phyloP scores from a whole-genome alignment of 2,329 filamentous ascomycete genomes.

The Albifimbria verrucaria region DNA sequence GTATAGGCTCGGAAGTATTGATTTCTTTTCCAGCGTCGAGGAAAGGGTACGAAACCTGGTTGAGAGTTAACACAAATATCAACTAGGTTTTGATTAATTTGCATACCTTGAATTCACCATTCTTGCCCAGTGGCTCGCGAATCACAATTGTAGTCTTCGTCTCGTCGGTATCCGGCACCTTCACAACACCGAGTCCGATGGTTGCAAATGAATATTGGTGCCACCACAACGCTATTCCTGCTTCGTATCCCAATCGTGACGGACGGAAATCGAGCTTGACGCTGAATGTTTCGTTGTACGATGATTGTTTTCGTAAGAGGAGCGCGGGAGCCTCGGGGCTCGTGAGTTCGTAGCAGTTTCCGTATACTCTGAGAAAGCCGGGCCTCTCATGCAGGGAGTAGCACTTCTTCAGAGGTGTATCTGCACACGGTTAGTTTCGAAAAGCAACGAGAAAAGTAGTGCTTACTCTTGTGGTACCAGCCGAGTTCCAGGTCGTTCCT shows the following conservation, averaged over 20 bases:
- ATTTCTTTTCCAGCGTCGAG: neutral
- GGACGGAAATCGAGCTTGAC: slow-evolving; percentile 44
- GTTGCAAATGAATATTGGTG: slow-evolving; percentile 39
- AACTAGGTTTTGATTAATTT: neutral
- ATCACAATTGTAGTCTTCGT: slow-evolving; percentile 1
- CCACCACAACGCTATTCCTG: slow-evolving; percentile 53
- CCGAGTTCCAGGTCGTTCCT: slow-evolving; percentile 13
- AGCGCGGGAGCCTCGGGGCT: slow-evolving; percentile 49
- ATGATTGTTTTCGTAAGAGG: slow-evolving; percentile 51
- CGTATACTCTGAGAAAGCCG: slow-evolving; percentile 43
- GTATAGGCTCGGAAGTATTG: neutral
- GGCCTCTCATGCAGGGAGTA: slow-evolving; percentile 43
- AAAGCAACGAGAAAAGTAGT: neutral
- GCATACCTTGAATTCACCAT: slow-evolving; percentile 10
- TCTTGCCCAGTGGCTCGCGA: slow-evolving; percentile 4
- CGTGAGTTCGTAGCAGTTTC: slow-evolving; percentile 48
- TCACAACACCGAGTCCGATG: slow-evolving; percentile 21
- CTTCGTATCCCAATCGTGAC: slow-evolving; percentile 40
- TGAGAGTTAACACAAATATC: neutral
- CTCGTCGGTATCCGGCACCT: slow-evolving; percentile 3
- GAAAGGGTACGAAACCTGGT: neutral
- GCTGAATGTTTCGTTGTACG: slow-evolving; percentile 37
- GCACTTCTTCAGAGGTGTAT: slow-evolving; percentile 24
- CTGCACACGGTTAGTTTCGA: slow-evolving; percentile 7
- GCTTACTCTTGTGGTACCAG: slow-evolving; percentile 23